Percentiles rank a stretch among this genome's conserved stretches.
These are phyloP conservation scores for Cyclotella cryptica DNA, from an alignment of 108 stramenopile genomes.

Conservation along the genomic window DNA sequence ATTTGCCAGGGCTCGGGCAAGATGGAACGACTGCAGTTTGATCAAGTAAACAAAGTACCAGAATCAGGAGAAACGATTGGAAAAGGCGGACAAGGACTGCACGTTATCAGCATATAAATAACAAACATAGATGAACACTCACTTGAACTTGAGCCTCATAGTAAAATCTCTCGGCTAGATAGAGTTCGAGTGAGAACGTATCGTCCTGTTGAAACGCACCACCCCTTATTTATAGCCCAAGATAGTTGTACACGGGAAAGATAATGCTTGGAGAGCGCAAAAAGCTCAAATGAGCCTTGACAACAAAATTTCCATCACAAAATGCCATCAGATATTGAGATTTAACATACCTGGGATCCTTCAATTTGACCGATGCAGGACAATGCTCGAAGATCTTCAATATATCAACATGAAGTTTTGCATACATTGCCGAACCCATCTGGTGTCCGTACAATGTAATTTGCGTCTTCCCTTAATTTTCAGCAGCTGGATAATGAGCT, in stretches of 20 bases:
- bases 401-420: constrained; percentile 33
- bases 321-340: neutral
- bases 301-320: neutral
- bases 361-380: constrained; percentile 36
- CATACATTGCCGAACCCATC: constrained; percentile 22
- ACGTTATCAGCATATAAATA: too few relatives aligned
- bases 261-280: constrained; percentile 6
- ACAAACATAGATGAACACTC: neutral
- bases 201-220: constrained; percentile 42
- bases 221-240: constrained; percentile 32
- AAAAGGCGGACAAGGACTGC: too few relatives aligned
- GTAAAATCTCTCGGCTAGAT: constrained; percentile 36
- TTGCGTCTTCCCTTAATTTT: constrained; percentile 29
- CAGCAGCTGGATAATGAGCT: constrained; percentile 36
- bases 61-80: too few relatives aligned
- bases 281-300: neutral
- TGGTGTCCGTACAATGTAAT: constrained; percentile 30
- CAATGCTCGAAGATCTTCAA: constrained; percentile 47
- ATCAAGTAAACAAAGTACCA: neutral
- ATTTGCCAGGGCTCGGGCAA: constrained; percentile 21
- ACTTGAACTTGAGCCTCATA: constrained; percentile 38
- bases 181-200: constrained; percentile 32
- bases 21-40: constrained; percentile 31
- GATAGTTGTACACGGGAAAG: constrained; percentile 40
- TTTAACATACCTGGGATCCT: constrained; percentile 16